These are phyloP conservation scores for Globisporangium carolinianum DNA, from an alignment of 352 stramenopile genomes.

Conservation along the genomic window DNA sequence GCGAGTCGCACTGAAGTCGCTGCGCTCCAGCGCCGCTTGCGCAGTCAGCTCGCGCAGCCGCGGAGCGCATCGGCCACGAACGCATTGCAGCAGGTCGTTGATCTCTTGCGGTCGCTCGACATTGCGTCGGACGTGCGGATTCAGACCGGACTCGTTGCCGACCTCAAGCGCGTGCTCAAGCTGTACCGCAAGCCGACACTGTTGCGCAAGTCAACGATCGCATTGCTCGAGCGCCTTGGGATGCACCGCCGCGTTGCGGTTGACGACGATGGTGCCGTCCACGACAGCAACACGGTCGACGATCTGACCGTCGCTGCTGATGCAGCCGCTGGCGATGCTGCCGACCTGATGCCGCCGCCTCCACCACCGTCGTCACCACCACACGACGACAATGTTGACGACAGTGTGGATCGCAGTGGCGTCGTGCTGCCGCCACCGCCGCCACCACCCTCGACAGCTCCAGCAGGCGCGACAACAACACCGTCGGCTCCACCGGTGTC, in stretches of 20 bases:
- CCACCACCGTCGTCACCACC: slow-evolving; percentile 4
- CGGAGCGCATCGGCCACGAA: slow-evolving; percentile 56
- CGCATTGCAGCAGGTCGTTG: slow-evolving; percentile 66
- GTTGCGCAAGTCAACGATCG: slow-evolving; percentile 62
- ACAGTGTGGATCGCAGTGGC: background rate
- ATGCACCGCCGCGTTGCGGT: slow-evolving; percentile 45
- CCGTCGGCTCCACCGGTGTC: slow-evolving; percentile 12
- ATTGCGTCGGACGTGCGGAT: slow-evolving; percentile 65
- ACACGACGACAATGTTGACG: background rate
- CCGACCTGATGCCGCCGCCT: slow-evolving; percentile 7
- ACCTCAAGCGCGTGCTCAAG: slow-evolving; percentile 76
- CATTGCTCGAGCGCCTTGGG: slow-evolving; percentile 58
- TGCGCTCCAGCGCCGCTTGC: slow-evolving; percentile 65
- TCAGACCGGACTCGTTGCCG: slow-evolving; percentile 56
- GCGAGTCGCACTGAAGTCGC: slow-evolving; percentile 52
- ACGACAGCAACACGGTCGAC: background rate
- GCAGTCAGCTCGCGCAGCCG: slow-evolving; percentile 46
- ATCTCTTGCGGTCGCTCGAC: slow-evolving; percentile 74
- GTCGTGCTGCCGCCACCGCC: slow-evolving; percentile 8
- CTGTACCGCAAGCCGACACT: slow-evolving; percentile 76
- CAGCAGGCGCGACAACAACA: too few relatives aligned
- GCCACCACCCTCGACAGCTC: slow-evolving; percentile 1
- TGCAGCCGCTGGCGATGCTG: background rate
- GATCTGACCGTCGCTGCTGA: background rate
- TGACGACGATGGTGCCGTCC: slow-evolving; percentile 15